Percentiles rank a stretch among this genome's conserved stretches.
Conservation (phyloP, 345 rosid species). For the Mangifera indica region DNA sequence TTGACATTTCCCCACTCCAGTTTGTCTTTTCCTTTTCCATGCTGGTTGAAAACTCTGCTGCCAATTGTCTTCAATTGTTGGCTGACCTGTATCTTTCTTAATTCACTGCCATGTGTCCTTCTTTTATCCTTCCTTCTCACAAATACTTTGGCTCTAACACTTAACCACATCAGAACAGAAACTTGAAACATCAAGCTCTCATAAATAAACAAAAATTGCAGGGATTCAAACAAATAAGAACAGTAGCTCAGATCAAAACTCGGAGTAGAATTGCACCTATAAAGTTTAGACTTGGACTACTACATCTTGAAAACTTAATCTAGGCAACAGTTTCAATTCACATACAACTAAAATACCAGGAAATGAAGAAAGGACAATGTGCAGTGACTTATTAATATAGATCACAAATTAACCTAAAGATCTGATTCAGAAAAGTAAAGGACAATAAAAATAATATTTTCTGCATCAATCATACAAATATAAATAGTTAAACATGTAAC, state of each 20-base stretch:
- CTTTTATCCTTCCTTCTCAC: too few relatives aligned
- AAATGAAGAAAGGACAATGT: background rate
- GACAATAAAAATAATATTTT: slow-evolving; percentile 5
- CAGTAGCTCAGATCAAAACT: slow-evolving; percentile 1
- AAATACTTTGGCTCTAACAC: too few relatives aligned
- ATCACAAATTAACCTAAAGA: background rate
- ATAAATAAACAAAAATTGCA: slow-evolving; percentile 6
- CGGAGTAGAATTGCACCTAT: background rate
- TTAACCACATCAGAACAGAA: background rate
- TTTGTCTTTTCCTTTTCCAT: too few relatives aligned
- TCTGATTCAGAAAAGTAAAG: background rate
- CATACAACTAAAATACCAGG: background rate
- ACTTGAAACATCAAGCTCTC: background rate
- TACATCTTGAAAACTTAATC: background rate
- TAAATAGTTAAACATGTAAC: background rate
- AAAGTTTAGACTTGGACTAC: background rate
- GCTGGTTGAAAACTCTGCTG: too few relatives aligned
- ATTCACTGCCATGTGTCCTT: too few relatives aligned
- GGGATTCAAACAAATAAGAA: background rate
- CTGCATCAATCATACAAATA: slow-evolving; percentile 1
- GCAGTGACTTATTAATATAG: background rate
- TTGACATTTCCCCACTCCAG: too few relatives aligned
- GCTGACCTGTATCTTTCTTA: too few relatives aligned
- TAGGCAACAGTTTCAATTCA: background rate
- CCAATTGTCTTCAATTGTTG: too few relatives aligned